Base-by-base conservation (phyloP, 768 basidiomycete genomes). In the Lactarius deliciosus region DNA sequence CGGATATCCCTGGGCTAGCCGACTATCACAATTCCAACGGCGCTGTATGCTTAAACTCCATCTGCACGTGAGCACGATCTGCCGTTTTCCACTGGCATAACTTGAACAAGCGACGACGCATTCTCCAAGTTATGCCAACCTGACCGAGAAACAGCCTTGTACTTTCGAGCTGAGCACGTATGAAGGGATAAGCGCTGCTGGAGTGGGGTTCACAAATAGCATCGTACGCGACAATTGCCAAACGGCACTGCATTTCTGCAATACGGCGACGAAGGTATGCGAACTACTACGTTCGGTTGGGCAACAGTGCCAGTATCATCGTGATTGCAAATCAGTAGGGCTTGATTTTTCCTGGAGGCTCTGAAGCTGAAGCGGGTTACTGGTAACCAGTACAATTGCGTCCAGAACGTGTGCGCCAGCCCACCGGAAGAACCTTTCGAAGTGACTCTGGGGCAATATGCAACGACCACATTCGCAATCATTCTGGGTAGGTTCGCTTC, bases 101-200 rank as follows among this genome's bases (percentile, higher is more conserved):
- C 40, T 25, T 28, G 50, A 20, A 36, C 1, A 13, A 36, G 13
- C 20, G 58, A 41, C 15, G 13, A 38, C 38, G 22, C 20, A 38
- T 11, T 25, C 13, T 63, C 30, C 36, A 63, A 79, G 79, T 68
- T 79, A 74, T 64, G 77, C 81, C 16, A 79, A 82, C 67, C 76
- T 75, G 32, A 77, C 79, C 10, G 64, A 78, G 13, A 79, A 76
- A 20, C 70, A 76, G 64, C 69, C 76, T 40, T 82, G 81, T 67
- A 64, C 76, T 6, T 73, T 76, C 25, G 81, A 82, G 60, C 79
- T 81, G 69, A 77, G 75, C 30, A 72, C 74, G 5, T 82, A 80
- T 69, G 75, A 60, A 4, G 69, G 36, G 73, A 38, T 68, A 30
- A 47, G 45, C 54, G 25, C 30, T 3, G 40, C 41, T 13, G 69